Evolutionary conservation across 2,329 filamentous ascomycete species (phyloP).

Genomic region (Phialophora expanda): DNA sequence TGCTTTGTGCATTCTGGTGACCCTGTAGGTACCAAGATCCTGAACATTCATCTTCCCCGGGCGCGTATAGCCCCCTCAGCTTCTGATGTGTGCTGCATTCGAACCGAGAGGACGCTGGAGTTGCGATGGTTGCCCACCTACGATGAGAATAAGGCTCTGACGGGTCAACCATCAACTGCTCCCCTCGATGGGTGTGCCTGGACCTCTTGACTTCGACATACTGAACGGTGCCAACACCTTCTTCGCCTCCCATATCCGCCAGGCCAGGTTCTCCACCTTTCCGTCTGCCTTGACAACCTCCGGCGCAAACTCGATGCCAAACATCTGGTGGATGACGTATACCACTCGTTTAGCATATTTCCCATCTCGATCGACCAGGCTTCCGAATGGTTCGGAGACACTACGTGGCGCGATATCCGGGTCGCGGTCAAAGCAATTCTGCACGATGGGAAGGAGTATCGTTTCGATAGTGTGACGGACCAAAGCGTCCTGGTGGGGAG

Average conservation of each 20-base stretch:
- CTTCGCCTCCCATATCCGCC: slow-evolving; percentile 95
- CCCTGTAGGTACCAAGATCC: neutral
- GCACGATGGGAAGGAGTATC: slow-evolving; percentile 79
- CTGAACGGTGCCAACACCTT: slow-evolving; percentile 82
- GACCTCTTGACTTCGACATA: slow-evolving; percentile 69
- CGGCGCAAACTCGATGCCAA: slow-evolving; percentile 92
- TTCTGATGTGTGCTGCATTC: neutral
- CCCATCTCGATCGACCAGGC: slow-evolving; percentile 79
- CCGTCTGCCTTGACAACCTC: slow-evolving; percentile 92
- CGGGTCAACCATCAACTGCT: neutral
- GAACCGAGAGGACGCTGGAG: neutral
- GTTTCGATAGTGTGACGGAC: slow-evolving; percentile 74
- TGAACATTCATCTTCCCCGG: neutral
- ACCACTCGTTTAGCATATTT: slow-evolving; percentile 91
- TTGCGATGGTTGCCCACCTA: neutral
- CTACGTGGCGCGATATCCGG: slow-evolving; percentile 85
- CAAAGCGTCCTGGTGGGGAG: slow-evolving; percentile 59
- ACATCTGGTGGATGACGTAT: slow-evolving; percentile 93
- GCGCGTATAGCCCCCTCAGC: neutral
- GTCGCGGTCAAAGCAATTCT: slow-evolving; percentile 91
- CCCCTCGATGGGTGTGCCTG: slow-evolving; percentile 59
- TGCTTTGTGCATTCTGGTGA: neutral
- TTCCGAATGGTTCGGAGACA: slow-evolving; percentile 81
- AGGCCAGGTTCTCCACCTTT: slow-evolving; percentile 85
- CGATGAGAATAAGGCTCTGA: too few relatives aligned